Conservation (phyloP, 108 stramenopile genomes). For the Cyclotella distinguenda region DNA sequence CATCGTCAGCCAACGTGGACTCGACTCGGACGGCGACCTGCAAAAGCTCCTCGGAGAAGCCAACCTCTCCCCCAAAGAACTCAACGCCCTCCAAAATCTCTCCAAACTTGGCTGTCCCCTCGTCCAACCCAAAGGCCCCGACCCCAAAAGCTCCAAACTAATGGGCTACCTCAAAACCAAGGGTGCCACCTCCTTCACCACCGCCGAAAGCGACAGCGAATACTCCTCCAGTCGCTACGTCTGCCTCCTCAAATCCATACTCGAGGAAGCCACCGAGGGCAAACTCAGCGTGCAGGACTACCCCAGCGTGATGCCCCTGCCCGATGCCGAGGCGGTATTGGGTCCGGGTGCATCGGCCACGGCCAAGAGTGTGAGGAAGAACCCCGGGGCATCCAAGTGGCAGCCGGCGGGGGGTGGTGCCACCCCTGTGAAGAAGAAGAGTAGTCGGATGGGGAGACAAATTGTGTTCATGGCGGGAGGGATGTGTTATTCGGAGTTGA, state of each 20-base stretch:
- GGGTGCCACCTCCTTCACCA: constrained; percentile 14
- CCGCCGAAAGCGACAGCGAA: constrained; percentile 67
- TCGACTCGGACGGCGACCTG: constrained; percentile 53
- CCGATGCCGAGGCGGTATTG: constrained; percentile 48
- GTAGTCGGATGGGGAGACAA: constrained; percentile 58
- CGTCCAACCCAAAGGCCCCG: constrained; percentile 15
- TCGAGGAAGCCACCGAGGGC: constrained; percentile 64
- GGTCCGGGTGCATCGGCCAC: constrained; percentile 10
- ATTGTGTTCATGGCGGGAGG: constrained; percentile 92
- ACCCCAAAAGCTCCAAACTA: constrained; percentile 16
- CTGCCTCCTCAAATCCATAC: constrained; percentile 65
- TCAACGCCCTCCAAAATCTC: constrained; percentile 60
- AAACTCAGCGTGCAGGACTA: constrained; percentile 80
- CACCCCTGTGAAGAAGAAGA: constrained; percentile 31
- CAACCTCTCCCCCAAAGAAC: constrained; percentile 52
- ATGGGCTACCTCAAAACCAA: constrained; percentile 14
- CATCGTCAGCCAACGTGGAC: constrained; percentile 81
- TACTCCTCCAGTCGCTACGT: constrained; percentile 83
- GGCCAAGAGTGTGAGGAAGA: constrained; percentile 54
- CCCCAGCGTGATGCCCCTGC: constrained; percentile 88
- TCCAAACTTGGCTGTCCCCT: constrained; percentile 72
- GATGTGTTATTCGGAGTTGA: constrained; percentile 81
- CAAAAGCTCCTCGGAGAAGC: constrained; percentile 71
- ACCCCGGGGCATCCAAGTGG: constrained; percentile 48
- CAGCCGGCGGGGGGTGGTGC: constrained; percentile 27